Conservation (phyloP, 106 monocot genomes). For the Alisma plantagoaquatica region DNA sequence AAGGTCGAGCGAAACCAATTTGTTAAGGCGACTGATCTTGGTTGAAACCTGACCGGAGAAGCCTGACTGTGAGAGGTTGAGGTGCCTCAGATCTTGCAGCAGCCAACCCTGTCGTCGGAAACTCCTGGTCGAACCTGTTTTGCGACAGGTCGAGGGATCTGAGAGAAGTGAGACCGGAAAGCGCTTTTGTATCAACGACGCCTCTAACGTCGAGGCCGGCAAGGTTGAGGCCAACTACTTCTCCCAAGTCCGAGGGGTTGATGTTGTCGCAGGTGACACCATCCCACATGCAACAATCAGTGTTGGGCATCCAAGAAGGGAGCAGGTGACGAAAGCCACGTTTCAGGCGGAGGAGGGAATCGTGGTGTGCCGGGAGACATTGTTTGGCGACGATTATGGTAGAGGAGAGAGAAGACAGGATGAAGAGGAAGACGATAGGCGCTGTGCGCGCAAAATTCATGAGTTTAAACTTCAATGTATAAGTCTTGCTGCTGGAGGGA, state of each 20-base stretch:
- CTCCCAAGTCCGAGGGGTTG: neutral
- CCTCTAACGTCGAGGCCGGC: neutral
- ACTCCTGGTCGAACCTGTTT: neutral
- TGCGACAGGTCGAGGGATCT: neutral
- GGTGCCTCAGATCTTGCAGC: slow-evolving; percentile 14
- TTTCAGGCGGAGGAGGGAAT: slow-evolving; percentile 16
- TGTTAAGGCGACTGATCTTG: slow-evolving; percentile 17
- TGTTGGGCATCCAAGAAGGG: slow-evolving; percentile 15
- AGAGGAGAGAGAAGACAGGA: slow-evolving; percentile 1
- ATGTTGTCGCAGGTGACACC: slow-evolving; percentile 31
- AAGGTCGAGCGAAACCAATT: slow-evolving; percentile 32
- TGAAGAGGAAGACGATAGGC: neutral
- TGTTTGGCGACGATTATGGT: neutral
- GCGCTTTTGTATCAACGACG: neutral
- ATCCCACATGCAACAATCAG: slow-evolving; percentile 38
- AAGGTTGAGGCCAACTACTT: neutral
- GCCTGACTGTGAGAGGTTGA: slow-evolving; percentile 44
- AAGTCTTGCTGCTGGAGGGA: no score
- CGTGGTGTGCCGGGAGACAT: slow-evolving; percentile 7
- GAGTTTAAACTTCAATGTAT: no score
- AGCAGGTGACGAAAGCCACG: slow-evolving; percentile 14
- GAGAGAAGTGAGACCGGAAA: neutral
- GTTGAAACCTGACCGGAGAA: slow-evolving; percentile 30
- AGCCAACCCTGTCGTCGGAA: neutral
- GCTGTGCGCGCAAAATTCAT: no score